Percentiles rank a stretch among this genome's conserved stretches.
phyloP scores from a whole-genome alignment of 495 filamentous ascomycete species.

The Rusavskia elegans region DNA sequence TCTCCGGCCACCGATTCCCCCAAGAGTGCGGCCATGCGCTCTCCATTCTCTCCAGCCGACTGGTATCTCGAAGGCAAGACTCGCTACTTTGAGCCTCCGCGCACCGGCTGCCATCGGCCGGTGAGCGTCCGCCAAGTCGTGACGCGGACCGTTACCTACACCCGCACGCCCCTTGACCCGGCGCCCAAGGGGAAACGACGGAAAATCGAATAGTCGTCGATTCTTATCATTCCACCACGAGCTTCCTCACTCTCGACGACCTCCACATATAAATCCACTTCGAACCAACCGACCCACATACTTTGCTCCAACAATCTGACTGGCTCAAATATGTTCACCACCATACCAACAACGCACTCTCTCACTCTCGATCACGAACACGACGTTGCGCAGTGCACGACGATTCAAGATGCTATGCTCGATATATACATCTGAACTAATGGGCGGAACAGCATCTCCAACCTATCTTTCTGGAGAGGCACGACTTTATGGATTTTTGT shows the following conservation, averaged over 20 bases:
- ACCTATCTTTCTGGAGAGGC: constrained; percentile 2
- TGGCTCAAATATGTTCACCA: not conserved
- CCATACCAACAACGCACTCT: not conserved
- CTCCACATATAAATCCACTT: not conserved
- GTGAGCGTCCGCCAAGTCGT: constrained; percentile 34
- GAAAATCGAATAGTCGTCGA: constrained; percentile 8
- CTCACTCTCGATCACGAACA: not conserved
- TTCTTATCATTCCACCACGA: not conserved
- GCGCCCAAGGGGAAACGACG: constrained; percentile 15
- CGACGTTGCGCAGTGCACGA: constrained; percentile 3
- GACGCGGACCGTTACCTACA: constrained; percentile 29
- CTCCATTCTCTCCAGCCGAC: constrained; percentile 17
- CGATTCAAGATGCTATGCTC: not conserved
- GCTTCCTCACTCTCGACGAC: not conserved
- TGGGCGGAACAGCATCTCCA: not conserved
- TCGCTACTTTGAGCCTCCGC: constrained; percentile 19
- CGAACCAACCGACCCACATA: not conserved
- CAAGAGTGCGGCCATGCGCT: constrained; percentile 19
- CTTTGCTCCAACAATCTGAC: not conserved
- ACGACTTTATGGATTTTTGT: constrained; percentile 9
- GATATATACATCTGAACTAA: not conserved
- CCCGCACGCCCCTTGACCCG: constrained; percentile 14
- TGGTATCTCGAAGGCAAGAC: constrained; percentile 17
- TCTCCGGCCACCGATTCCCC: constrained; percentile 15
- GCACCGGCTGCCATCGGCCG: constrained; percentile 12